Conservation (phyloP, 768 basidiomycete species). For the Termitomyces sp. region DNA sequence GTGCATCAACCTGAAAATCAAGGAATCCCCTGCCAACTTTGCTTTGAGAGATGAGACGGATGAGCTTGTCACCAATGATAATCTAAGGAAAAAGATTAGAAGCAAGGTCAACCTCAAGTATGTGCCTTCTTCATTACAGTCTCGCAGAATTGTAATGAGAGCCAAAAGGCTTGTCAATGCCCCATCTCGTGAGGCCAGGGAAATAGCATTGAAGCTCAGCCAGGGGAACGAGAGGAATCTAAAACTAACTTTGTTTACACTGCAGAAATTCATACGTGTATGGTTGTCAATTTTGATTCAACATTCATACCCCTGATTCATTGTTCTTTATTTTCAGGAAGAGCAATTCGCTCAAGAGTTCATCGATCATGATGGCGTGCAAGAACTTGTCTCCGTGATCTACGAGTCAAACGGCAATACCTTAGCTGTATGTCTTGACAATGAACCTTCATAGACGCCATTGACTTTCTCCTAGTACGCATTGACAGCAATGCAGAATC, state of each 20-base stretch:
- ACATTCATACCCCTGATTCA: constrained; percentile 1
- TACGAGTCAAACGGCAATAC: constrained; percentile 69
- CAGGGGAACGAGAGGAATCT: constrained; percentile 54
- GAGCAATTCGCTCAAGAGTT: constrained; percentile 81
- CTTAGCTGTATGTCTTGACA: constrained; percentile 56
- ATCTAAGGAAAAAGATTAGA: constrained; percentile 76
- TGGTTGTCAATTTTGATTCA: constrained; percentile 11
- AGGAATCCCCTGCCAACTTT: constrained; percentile 65
- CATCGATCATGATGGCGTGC: constrained; percentile 63
- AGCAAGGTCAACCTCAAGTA: constrained; percentile 75
- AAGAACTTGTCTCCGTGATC: constrained; percentile 67
- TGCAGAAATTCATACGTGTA: constrained; percentile 78
- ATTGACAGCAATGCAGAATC: constrained; percentile 76
- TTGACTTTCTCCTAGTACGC: constrained; percentile 53
- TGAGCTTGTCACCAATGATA: constrained; percentile 84
- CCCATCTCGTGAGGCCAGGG: constrained; percentile 72
- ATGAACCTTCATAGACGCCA: not conserved
- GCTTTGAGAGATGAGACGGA: constrained; percentile 80
- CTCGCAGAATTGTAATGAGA: not conserved
- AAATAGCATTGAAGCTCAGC: constrained; percentile 65
- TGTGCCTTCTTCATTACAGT: not conserved
- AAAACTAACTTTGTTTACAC: constrained; percentile 65
- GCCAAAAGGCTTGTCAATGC: constrained; percentile 66
- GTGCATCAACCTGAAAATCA: constrained; percentile 74
- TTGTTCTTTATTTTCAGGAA: constrained; percentile 42